phyloP scores from a whole-genome alignment of 495 filamentous ascomycete species.

The Chaetomium cochliodes region DNA sequence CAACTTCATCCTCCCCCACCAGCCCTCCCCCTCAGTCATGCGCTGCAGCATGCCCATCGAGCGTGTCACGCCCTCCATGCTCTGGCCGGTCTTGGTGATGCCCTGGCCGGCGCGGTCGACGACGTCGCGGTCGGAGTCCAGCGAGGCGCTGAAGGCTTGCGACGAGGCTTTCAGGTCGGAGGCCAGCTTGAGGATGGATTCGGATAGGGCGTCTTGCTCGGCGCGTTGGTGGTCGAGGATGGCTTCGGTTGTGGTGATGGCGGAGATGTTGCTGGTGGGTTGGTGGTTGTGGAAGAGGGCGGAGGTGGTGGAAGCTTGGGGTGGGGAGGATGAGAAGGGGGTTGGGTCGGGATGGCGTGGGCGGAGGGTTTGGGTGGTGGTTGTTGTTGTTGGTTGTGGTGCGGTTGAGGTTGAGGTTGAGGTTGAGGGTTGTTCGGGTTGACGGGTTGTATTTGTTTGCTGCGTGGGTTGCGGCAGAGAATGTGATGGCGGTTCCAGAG shows the following conservation, averaged over 20 bases:
- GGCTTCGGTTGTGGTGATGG: conserved; percentile 53
- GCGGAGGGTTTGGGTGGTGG: conserved; percentile 31
- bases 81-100: conserved; percentile 69
- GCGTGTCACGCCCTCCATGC: conserved; percentile 70
- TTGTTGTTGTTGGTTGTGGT: conserved; percentile 19
- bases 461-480: not conserved
- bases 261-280: conserved; percentile 20
- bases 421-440: conserved; percentile 17
- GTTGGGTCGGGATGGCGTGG: conserved; percentile 21
- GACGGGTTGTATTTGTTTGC: conserved; percentile 5
- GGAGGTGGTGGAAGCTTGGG: conserved; percentile 18
- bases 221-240: conserved; percentile 68
- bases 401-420: conserved; percentile 7
- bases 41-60: conserved; percentile 70
- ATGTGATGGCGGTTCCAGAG: conserved; percentile 20
- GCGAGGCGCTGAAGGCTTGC: conserved; percentile 62
- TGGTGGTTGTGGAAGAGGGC: conserved; percentile 42
- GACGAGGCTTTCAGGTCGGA: conserved; percentile 73
- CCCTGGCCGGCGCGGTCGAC: conserved; percentile 68
- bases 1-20: conserved; percentile 80
- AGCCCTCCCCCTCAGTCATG: conserved; percentile 83
- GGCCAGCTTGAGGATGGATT: conserved; percentile 74
- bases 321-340: conserved; percentile 24
- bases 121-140: conserved; percentile 70
- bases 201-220: conserved; percentile 83